Percentiles rank a stretch among this genome's conserved stretches.
Evolutionary conservation across 352 stramenopile genomes (phyloP).

Genomic region (Globisporangium splendens): DNA sequence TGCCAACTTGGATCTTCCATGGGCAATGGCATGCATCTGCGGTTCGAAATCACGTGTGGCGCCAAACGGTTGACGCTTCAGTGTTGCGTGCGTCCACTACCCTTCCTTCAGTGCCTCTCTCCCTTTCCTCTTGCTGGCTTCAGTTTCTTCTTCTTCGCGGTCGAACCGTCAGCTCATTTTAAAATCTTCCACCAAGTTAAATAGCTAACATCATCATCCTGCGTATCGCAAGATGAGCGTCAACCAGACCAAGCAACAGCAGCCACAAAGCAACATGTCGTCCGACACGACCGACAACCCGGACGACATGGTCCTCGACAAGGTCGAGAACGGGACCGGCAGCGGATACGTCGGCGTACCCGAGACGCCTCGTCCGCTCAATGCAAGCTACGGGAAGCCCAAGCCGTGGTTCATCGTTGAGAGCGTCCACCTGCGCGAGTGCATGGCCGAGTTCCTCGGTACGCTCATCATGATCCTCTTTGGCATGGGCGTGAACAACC

Average conservation of each 20-base stretch:
- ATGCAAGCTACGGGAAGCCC: background rate
- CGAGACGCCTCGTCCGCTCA: conserved; percentile 5
- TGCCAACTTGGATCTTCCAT: too few relatives aligned
- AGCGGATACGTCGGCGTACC: conserved; percentile 6
- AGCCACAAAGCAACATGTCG: background rate
- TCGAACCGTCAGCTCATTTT: background rate
- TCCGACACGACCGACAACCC: conserved; percentile 16
- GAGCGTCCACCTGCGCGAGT: conserved; percentile 31
- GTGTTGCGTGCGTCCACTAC: too few relatives aligned
- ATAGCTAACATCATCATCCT: background rate
- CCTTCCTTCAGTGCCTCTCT: too few relatives aligned
- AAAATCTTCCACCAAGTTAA: background rate
- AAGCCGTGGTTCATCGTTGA: too few relatives aligned
- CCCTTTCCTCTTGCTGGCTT: too few relatives aligned
- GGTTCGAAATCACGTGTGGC: too few relatives aligned
- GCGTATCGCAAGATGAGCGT: background rate
- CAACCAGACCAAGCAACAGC: background rate
- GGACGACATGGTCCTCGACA: conserved; percentile 14
- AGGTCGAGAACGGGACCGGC: conserved; percentile 7
- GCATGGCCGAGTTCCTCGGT: conserved; percentile 40
- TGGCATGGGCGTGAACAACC: conserved; percentile 55
- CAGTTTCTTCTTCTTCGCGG: too few relatives aligned
- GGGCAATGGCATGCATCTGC: too few relatives aligned
- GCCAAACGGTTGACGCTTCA: too few relatives aligned
- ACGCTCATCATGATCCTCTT: conserved; percentile 58